Evolutionary conservation across 23 red algal genomes (phyloP).

Genomic region (Cyanidiococcus yangmingshanensis): DNA sequence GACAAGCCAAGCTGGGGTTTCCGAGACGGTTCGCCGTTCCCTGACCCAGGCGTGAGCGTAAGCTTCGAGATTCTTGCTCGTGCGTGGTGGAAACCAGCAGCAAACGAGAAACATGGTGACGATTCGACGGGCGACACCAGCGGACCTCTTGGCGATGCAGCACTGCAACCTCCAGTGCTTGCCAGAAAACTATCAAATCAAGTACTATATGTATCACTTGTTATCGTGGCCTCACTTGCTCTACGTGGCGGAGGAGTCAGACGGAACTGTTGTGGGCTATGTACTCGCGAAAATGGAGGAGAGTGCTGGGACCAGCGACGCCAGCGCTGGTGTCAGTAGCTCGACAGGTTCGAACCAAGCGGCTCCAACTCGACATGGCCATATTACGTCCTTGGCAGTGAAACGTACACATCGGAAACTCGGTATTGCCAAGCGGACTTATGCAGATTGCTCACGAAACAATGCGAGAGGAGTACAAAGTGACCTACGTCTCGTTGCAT

Average conservation of each 20-base stretch:
- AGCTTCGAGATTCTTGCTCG: too few species aligned
- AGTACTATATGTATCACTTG: conserved; percentile 99
- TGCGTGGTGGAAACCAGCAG: too few species aligned
- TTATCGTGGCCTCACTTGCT: conserved; percentile 92
- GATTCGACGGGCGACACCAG: neutral
- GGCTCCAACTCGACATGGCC: conserved; percentile 56
- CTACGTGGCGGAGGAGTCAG: conserved; percentile 82
- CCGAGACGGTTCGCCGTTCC: too few species aligned
- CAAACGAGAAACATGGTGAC: neutral
- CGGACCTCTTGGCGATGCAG: conserved; percentile 85
- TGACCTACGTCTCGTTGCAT: conserved; percentile 65
- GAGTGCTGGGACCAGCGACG: conserved; percentile 13
- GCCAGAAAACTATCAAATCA: conserved; percentile 97
- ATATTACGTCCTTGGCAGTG: conserved; percentile 95
- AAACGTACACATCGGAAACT: conserved; percentile 74
- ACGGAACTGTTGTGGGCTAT: conserved; percentile 69
- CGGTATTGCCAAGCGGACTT: conserved; percentile 62
- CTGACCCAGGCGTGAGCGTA: too few species aligned
- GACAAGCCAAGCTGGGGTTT: too few species aligned
- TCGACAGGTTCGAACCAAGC: neutral
- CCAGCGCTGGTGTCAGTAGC: neutral
- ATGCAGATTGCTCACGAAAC: conserved; percentile 80
- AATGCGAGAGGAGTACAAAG: conserved; percentile 81
- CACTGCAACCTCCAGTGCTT: conserved; percentile 81
- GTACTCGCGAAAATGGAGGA: conserved; percentile 99